Conservation (phyloP, 1,139 yeast species). For the Suhomyces guaymorum region DNA sequence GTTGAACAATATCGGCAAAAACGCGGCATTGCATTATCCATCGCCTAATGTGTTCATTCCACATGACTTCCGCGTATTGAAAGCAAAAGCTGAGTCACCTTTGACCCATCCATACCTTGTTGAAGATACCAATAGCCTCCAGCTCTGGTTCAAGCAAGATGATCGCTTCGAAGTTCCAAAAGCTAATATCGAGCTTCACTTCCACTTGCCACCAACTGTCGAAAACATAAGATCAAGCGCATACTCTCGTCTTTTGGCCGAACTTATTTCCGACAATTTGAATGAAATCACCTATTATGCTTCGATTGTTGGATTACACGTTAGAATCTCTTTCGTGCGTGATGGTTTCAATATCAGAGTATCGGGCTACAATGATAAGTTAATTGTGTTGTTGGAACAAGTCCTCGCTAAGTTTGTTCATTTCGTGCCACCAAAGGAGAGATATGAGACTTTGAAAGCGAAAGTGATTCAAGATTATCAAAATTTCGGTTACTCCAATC, state of each 20-base stretch:
- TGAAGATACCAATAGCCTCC: constrained; percentile 33
- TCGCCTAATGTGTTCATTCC: constrained; percentile 77
- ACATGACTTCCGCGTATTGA: constrained; percentile 63
- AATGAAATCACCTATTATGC: constrained; percentile 84
- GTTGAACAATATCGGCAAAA: constrained; percentile 34
- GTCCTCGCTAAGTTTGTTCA: constrained; percentile 54
- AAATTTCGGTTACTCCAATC: constrained; percentile 73
- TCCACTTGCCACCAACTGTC: constrained; percentile 67
- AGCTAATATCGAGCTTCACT: constrained; percentile 63
- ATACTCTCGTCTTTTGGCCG: constrained; percentile 61
- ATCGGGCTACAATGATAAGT: constrained; percentile 82
- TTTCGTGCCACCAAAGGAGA: constrained; percentile 54
- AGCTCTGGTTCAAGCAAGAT: constrained; percentile 88
- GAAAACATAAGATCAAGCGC: constrained; percentile 58
- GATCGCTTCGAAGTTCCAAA: constrained; percentile 89
- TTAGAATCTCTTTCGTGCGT: constrained; percentile 57
- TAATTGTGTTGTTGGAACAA: constrained; percentile 59
- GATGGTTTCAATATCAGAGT: constrained; percentile 72
- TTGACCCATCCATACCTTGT: constrained; percentile 40
- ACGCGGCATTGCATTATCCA: constrained; percentile 60
- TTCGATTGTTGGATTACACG: constrained; percentile 72
- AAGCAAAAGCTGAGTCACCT: constrained; percentile 36
- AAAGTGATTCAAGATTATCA: constrained; percentile 60
- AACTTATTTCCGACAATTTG: constrained; percentile 71
- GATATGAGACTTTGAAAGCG: constrained; percentile 69